Conservation (phyloP, 225 moss, liverwort and hornwort genomes). For the Physcomitrellopsis africana region DNA sequence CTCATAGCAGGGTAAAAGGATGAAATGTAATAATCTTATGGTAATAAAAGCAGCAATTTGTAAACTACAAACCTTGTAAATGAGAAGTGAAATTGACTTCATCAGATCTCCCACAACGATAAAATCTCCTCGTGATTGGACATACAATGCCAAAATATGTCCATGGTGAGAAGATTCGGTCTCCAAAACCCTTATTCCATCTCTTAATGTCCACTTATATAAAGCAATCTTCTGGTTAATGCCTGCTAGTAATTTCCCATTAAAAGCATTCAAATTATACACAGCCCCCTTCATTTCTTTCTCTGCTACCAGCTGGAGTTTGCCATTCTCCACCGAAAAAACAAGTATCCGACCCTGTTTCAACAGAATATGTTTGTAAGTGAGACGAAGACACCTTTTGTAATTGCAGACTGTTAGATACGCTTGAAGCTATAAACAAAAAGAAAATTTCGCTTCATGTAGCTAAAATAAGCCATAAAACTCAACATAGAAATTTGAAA, state of each 20-base stretch:
- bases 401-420: background rate
- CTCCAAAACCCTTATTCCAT: constrained; percentile 81
- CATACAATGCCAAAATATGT: constrained; percentile 89
- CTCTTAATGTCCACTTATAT: constrained; percentile 87
- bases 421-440: background rate
- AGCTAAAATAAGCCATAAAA: background rate
- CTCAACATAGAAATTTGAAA: constrained; percentile 6
- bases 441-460: background rate
- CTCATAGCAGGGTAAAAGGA: background rate
- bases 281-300: constrained; percentile 97
- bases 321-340: constrained; percentile 89
- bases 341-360: constrained; percentile 89
- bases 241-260: constrained; percentile 89
- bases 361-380: constrained; percentile 5
- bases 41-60: background rate
- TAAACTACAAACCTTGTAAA: constrained; percentile 76
- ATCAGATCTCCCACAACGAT: constrained; percentile 96
- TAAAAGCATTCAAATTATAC: constrained; percentile 97
- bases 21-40: background rate
- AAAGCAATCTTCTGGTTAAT: constrained; percentile 95
- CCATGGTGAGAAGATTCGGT: constrained; percentile 94
- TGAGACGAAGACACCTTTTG: constrained; percentile 8
- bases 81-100: constrained; percentile 96
- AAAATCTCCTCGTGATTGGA: constrained; percentile 96
- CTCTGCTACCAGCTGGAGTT: constrained; percentile 82